A percentile compares a stretch with the other conserved stretches of the same genome.
Evolutionary conservation across 2,329 filamentous ascomycete genomes (phyloP).

Genomic region (Colletotrichum sidae): DNA sequence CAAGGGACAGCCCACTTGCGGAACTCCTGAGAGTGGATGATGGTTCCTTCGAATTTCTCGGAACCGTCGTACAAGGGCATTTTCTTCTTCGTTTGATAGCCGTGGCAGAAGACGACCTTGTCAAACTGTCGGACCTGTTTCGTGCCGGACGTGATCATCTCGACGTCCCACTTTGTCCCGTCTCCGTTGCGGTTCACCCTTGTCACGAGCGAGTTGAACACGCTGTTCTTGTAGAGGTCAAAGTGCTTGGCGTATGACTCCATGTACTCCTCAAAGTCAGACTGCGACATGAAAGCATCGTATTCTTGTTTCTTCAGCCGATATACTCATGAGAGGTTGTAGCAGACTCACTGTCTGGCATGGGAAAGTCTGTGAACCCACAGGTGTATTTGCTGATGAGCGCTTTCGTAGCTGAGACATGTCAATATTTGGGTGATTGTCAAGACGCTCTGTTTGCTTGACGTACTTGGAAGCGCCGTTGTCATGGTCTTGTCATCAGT

Average conservation of each 20-base stretch:
- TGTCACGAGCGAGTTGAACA: constrained; percentile 47
- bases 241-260: constrained; percentile 54
- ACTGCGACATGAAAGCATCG: constrained; percentile 41
- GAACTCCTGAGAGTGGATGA: constrained; percentile 53
- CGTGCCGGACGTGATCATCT: constrained; percentile 42
- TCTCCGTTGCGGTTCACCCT: constrained; percentile 43
- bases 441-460: constrained; percentile 12
- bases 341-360: constrained; percentile 48
- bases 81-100: constrained; percentile 49
- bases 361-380: constrained; percentile 55
- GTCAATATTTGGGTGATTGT: neutral
- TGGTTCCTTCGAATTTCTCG: constrained; percentile 50
- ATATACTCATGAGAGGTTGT: too few relatives aligned
- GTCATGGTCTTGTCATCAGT: constrained; percentile 50
- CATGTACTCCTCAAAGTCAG: constrained; percentile 51
- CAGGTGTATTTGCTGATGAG: constrained; percentile 54
- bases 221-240: constrained; percentile 48
- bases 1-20: constrained; percentile 42
- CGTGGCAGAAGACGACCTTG: constrained; percentile 50
- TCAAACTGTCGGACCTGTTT: constrained; percentile 47
- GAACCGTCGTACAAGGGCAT: constrained; percentile 50
- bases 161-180: constrained; percentile 48
- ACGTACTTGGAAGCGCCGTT: constrained; percentile 47
- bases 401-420: constrained; percentile 43
- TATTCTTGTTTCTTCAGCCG: constrained; percentile 41